These are phyloP conservation scores for Suhomyces bokatorum DNA, from an alignment of 1,139 yeast species.

Conservation along the genomic window DNA sequence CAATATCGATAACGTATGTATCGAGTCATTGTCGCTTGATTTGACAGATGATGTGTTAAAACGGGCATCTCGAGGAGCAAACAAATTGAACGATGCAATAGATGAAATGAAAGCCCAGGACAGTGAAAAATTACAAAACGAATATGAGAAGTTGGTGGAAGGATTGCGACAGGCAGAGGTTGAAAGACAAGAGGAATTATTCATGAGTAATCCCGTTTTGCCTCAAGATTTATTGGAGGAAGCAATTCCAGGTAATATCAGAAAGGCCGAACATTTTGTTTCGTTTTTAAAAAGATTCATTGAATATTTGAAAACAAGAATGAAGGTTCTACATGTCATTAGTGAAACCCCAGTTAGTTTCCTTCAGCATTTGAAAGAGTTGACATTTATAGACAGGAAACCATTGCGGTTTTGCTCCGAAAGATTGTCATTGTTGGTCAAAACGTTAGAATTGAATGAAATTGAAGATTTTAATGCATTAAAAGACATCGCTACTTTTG, in stretches of 20 bases:
- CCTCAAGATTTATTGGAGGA: conserved; percentile 85
- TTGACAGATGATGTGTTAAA: conserved; percentile 49
- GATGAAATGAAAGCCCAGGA: conserved; percentile 83
- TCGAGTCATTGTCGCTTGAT: conserved; percentile 90
- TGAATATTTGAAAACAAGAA: conserved; percentile 91
- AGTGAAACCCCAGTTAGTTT: conserved; percentile 96
- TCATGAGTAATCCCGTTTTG: conserved; percentile 84
- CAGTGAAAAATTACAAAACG: conserved; percentile 80
- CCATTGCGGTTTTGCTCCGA: conserved; percentile 93
- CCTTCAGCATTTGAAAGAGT: conserved; percentile 85
- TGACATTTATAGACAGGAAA: conserved; percentile 88
- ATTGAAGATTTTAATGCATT: conserved; percentile 91
- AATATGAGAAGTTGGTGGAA: conserved; percentile 85
- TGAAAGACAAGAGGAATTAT: conserved; percentile 72
- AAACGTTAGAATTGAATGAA: conserved; percentile 84
- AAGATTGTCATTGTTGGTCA: conserved; percentile 78
- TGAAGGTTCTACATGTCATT: conserved; percentile 95
- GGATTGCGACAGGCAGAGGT: conserved; percentile 81
- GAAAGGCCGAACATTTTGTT: conserved; percentile 95
- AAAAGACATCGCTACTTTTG: conserved; percentile 95
- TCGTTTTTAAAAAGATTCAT: conserved; percentile 89
- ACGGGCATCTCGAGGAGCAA: conserved; percentile 67
- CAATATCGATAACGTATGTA: conserved; percentile 96
- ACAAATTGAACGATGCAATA: conserved; percentile 68
- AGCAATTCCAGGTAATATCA: conserved; percentile 94